Base-by-base conservation (phyloP, 2,329 filamentous ascomycete species). In the Epichloe hybrida region DNA sequence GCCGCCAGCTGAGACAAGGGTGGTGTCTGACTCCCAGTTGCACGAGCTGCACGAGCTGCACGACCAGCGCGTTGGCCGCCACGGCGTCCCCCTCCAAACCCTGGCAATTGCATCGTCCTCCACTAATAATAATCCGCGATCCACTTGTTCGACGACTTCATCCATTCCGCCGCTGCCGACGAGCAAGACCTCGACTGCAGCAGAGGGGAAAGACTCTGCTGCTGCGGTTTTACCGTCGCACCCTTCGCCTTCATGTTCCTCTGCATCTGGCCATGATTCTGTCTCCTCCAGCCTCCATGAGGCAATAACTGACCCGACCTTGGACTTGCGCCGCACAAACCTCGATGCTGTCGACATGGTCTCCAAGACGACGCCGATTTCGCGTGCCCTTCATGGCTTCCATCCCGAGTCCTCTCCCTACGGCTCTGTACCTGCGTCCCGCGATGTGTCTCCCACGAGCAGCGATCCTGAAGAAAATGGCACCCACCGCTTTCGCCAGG, bases 381-480 rank as follows among this genome's bases (percentile, higher is more conserved):
- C 69, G 51, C 61, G 55, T 51, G 61, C 62, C 38, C 58, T 54
- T 51, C 57, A 59, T 50, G 58, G 57, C 46, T 44, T 49, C 50
- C 61, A 59, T 39, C 55, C 55, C 43, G 61, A 64, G 41, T 57
- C 63, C 27, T 63, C 62, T 17, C 64, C 65, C 2, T 71, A 71
- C 51, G 69, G 69, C 51, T 65, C 68, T 47, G 65, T 70, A 12
- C 63, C 62, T 42, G 56, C 62, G 43, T 65, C 62, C 52, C 63
- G 63, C 51, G 64, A 67, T 42, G 60, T 57, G 35, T 68, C 68
- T 11, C 63, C 66, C n/a, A 61, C 60, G 23, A 64, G 62, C 15
- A 65, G 60, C 58, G 66, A 69, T 45, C 58, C 60, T 45, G 58
- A 56, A 50, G 59, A 60, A 20, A 61, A 58, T 9, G 59, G 62